Conservation (phyloP, 2,329 filamentous ascomycete genomes). For the Ophiostoma sp. region DNA sequence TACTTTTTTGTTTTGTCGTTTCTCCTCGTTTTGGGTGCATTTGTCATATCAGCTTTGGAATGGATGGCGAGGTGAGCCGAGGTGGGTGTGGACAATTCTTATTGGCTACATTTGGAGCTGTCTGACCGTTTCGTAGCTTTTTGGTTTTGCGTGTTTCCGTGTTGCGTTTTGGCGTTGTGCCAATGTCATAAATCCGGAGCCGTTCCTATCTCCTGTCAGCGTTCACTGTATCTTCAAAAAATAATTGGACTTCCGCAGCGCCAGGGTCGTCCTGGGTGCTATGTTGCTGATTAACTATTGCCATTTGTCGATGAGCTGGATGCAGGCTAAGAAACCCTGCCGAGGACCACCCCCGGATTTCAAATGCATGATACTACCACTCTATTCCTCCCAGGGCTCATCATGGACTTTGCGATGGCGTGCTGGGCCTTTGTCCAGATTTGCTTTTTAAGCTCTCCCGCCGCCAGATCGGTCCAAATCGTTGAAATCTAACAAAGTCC, state of each 20-base stretch:
- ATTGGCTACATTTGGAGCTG: background rate
- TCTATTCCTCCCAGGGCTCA: background rate
- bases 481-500: background rate
- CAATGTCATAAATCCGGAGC: slow-evolving; percentile 7
- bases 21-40: background rate
- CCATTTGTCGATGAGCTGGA: background rate
- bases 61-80: background rate
- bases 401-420: slow-evolving; percentile 6
- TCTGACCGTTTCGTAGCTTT: background rate
- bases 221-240: too few relatives aligned
- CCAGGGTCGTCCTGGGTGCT: background rate
- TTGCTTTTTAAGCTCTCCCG: slow-evolving; percentile 8
- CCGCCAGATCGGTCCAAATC: background rate
- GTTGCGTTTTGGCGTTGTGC: background rate
- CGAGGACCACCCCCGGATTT: background rate
- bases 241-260: background rate
- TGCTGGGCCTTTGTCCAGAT: background rate
- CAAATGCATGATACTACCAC: slow-evolving; percentile 6
- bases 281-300: background rate
- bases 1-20: background rate
- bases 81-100: background rate
- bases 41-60: slow-evolving; percentile 10
- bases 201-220: background rate
- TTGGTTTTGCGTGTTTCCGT: background rate
- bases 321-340: background rate